Evolutionary conservation across 257 asterid genomes (phyloP), one percentile per base, ranked within the genome.

Genomic region (Scutellaria galericulata): DNA sequence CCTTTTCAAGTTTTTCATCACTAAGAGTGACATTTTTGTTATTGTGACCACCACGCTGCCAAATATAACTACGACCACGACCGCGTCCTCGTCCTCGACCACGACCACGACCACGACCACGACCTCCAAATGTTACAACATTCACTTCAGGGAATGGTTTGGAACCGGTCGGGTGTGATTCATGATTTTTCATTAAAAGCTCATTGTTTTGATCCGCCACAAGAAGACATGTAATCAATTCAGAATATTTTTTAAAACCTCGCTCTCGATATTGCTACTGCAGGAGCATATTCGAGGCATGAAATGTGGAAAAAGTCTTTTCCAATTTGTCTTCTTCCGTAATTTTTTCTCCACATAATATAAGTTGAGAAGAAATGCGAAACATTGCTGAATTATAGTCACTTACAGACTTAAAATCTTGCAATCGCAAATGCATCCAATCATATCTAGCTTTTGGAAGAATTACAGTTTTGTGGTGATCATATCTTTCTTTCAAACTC

Each of bases 191-290:
- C 13, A 54, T 0, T 6, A 54, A 54, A 54, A 54, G 60, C 60
- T 54, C 60, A 54, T 54, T 54, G 18, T 20, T 54, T 54, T 54
- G 60, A 7, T 54, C 60, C 22, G 39, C 60, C 37, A 54, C 37
- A 31, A 54, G 7, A 54, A 54, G 60, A 54, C 37, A 54, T 15
- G 37, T 15, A 54, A 54, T 18, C 18, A 54, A 9, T 54, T 54
- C 37, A 9, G 37, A 8, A 20, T 54, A 54, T 54, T 54, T 22
- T 22, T 22, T 22, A 22, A 22, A 22, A 22, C 27, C 27, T 22
- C 27, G 27, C 2, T 22, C 27, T 15, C 60, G 60, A 7, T 54
- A 20, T 20, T 54, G 60, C 37, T 54, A 37, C 37, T 54, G 39
- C 39, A 20, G 37, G 37, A 20, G 60, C 37, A 54, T 12, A 20